A percentile compares a stretch with the other conserved stretches of the same genome.
Evolutionary conservation across 192 early-diverging fungal species (phyloP).

Genomic region (Backusella tarrabulga): DNA sequence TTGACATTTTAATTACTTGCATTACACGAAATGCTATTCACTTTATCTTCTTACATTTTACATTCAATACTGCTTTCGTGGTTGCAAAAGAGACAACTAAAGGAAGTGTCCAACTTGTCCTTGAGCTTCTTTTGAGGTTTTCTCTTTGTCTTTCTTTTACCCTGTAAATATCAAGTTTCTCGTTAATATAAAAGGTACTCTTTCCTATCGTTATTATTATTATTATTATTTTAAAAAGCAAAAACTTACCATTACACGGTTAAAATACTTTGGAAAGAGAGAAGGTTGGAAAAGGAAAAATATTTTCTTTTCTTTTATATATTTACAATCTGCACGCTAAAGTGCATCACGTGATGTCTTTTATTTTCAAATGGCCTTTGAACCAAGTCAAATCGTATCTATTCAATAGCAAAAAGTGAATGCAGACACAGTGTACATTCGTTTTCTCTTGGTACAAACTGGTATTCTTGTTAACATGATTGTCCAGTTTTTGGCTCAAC

Average conservation of each 20-base stretch:
- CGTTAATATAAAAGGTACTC: no score
- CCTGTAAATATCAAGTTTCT: slow-evolving; percentile 32
- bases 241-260: background rate
- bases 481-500: no score
- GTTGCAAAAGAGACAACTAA: slow-evolving; percentile 85
- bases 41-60: slow-evolving; percentile 58
- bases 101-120: slow-evolving; percentile 67
- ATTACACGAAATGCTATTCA: background rate
- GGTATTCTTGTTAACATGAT: no score
- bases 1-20: background rate
- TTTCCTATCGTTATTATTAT: no score
- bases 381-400: no score
- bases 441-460: no score
- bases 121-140: slow-evolving; percentile 66
- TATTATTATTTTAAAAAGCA: background rate
- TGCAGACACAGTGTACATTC: no score
- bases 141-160: slow-evolving; percentile 77
- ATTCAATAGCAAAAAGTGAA: background rate
- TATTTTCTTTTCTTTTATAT: background rate
- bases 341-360: background rate
- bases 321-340: background rate
- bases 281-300: background rate
- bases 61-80: slow-evolving; percentile 79
- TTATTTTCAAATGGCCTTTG: background rate
- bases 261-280: background rate